These are phyloP conservation scores for Wallacemonas sp. DNA, from an alignment of 208 protist genomes.

Conservation along the genomic window DNA sequence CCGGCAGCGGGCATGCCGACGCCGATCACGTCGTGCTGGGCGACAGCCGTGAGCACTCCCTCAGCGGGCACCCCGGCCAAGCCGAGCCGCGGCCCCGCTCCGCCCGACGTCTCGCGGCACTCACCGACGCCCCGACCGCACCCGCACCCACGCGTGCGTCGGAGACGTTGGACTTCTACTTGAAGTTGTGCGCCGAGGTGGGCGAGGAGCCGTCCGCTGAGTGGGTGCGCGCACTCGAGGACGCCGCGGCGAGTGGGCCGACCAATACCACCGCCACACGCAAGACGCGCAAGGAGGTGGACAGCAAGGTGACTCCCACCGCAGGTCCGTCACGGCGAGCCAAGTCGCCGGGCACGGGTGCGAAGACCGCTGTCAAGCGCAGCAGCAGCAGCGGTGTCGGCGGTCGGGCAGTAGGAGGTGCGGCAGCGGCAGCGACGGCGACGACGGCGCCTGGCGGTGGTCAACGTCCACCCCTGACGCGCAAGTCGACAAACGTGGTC, in stretches of 20 bases:
- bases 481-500: too few relatives aligned
- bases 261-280: not conserved
- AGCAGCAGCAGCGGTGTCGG: constrained; percentile 13
- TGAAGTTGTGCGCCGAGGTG: constrained; percentile 46
- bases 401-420: not conserved
- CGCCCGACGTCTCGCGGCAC: not conserved
- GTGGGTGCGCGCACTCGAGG: constrained; percentile 41
- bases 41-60: not conserved
- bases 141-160: not conserved
- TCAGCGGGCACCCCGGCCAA: not conserved
- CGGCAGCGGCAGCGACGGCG: constrained; percentile 18
- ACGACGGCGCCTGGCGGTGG: not conserved
- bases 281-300: not conserved
- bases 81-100: not conserved
- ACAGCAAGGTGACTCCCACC: not conserved
- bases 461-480: constrained; percentile 7
- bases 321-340: constrained; percentile 1
- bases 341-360: constrained; percentile 15
- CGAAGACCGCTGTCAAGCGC: constrained; percentile 12
- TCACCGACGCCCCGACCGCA: not conserved
- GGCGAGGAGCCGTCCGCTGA: constrained; percentile 55
- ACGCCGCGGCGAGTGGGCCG: not conserved
- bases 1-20: not conserved
- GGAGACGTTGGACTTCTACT: constrained; percentile 43
- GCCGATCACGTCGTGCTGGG: constrained; percentile 7